Evolutionary conservation across 305 asterid genomes (phyloP).

Genomic region (Caryopteris hybrid): DNA sequence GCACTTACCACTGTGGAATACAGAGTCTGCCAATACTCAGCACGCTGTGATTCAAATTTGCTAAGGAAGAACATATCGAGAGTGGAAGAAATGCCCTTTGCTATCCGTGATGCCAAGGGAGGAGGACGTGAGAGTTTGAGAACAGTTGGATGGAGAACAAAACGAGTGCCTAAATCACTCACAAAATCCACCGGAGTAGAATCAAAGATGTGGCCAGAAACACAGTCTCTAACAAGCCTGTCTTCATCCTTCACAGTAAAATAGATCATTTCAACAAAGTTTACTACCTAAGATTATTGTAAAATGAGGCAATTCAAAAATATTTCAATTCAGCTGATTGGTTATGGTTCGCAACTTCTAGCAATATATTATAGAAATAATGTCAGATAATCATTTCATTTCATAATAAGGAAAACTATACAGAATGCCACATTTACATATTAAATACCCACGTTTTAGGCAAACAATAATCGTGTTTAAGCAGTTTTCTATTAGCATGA

Average conservation of each 20-base stretch:
- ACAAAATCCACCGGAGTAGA: constrained; percentile 89
- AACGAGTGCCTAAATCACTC: constrained; percentile 69
- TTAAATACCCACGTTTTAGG: background rate
- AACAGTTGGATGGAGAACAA: constrained; percentile 71
- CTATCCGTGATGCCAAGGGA: constrained; percentile 65
- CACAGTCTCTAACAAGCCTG: constrained; percentile 76
- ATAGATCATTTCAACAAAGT: background rate
- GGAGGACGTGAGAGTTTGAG: constrained; percentile 71
- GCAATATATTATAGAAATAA: background rate
- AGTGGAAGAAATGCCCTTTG: constrained; percentile 60
- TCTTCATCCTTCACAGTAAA: constrained; percentile 55
- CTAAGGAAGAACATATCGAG: constrained; percentile 76
- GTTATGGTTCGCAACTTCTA: background rate
- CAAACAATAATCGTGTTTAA: background rate
- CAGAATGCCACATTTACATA: background rate
- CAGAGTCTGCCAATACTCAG: constrained; percentile 94
- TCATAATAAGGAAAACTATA: background rate
- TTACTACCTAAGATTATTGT: background rate
- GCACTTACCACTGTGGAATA: constrained; percentile 77
- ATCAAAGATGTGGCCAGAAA: constrained; percentile 82
- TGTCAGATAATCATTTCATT: background rate
- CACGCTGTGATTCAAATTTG: constrained; percentile 80
- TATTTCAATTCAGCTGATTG: background rate
- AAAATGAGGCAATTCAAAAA: background rate
- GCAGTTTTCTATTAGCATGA: background rate